Evolutionary conservation across 2,329 filamentous ascomycete species (phyloP), one percentile per base, ranked within the genome.

Genomic region (Sporothrix phasma): DNA sequence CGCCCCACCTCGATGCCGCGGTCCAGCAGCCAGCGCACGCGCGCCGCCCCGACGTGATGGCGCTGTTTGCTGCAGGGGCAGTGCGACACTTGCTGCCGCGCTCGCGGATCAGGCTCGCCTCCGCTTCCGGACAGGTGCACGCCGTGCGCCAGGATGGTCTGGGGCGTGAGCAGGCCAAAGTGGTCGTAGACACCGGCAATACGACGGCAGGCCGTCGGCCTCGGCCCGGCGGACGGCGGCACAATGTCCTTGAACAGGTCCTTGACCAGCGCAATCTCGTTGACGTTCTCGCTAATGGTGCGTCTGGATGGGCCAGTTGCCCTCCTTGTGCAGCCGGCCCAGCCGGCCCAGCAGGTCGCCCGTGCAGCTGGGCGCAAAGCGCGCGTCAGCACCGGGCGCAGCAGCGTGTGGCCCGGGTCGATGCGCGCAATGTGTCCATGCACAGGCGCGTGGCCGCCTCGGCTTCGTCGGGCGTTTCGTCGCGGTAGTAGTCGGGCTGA

Each of bases 51-150:
- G 86, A 90, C 1, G 90, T 90, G 58, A 99, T 80, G 0, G 89
- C 86, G 5, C 85, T 87, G 75, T 99, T n/a, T 99, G 69, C 87
- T 91, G 63, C 88, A 89, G 0, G 93, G 93, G 73, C 93, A 97
- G 75, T 97, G 93, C 5, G 84, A 84, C 19, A 97, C 81, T 69
- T 90, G 4, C 85, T 79, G 3, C 82, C 76, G 0, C 87, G 78
- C 2, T 71, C 65, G 0, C 82, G 83, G 62, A 97, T 82, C 11
- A 93, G 74, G 10, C 73, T 72, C 0, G 84, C 83, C 75, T 97
- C 93, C 0, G 77, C 79, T 0, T 84, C 80, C 0, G 79, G n/a
- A 81, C 7, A 97, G 77, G 75, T 97, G 89, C 0, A 97, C 80
- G 0, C 85, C 90, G 73, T 97, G 93, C 2, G 92, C 93, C 10